phyloP scores from a whole-genome alignment of 75 land plant genomes.

The Pseudotsuga menziesii region DNA sequence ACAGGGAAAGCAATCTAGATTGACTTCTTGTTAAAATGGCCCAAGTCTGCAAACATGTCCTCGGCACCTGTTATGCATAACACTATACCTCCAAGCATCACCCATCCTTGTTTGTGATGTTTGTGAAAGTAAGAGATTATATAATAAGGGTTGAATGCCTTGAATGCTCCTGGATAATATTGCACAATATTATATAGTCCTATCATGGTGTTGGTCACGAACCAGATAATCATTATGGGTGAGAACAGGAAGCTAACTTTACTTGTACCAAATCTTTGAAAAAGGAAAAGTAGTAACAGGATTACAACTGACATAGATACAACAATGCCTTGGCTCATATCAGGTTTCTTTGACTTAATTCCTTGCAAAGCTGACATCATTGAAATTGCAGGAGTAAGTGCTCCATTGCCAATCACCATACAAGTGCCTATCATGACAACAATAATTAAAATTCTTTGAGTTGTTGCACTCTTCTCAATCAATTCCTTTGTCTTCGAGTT shows the following conservation, averaged over 20 bases:
- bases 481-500: constrained; percentile 13
- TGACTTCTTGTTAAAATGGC: constrained; percentile 47
- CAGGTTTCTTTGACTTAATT: constrained; percentile 33
- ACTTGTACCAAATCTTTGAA: constrained; percentile 46
- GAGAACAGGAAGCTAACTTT: constrained; percentile 49
- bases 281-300: constrained; percentile 31
- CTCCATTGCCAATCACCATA: too few relatives aligned
- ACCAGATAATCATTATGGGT: constrained; percentile 47
- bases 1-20: constrained; percentile 49
- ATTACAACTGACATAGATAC: constrained; percentile 29
- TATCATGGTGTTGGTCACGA: constrained; percentile 27
- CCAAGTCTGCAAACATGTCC: constrained; percentile 70
- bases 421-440: too few relatives aligned
- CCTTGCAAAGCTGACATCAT: constrained; percentile 31
- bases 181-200: constrained; percentile 43
- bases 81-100: constrained; percentile 30
- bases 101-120: constrained; percentile 36
- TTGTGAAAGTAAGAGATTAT: constrained; percentile 24
- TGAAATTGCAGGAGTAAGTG: not conserved
- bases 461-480: constrained; percentile 21
- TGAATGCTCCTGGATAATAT: constrained; percentile 29
- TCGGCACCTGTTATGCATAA: constrained; percentile 62
- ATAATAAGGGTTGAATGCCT: constrained; percentile 47
- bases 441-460: constrained; percentile 26
- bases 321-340: constrained; percentile 21